Conservation (phyloP, 140 eudicot species). For the Senecio squalidus region DNA sequence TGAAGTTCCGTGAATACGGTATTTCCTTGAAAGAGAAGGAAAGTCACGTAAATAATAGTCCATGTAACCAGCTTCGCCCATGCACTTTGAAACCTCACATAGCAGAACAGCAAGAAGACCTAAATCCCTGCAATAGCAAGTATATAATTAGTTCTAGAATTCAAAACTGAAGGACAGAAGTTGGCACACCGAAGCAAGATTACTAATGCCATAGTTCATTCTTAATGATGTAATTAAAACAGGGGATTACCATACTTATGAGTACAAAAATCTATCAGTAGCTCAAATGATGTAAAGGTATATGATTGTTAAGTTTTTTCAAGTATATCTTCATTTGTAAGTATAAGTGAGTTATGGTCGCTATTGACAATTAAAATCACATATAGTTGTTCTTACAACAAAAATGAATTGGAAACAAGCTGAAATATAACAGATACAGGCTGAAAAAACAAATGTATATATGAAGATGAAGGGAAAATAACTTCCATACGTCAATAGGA, state of each 20-base stretch:
- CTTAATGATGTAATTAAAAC: background rate
- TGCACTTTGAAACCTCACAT: slow-evolving; percentile 56
- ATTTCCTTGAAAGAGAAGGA: slow-evolving; percentile 53
- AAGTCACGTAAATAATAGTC: slow-evolving; percentile 93
- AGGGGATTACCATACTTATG: no score
- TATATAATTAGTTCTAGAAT: slow-evolving; percentile 4
- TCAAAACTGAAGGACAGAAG: background rate
- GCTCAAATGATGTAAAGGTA: slow-evolving; percentile 7
- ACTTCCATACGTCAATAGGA: background rate
- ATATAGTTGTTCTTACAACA: background rate
- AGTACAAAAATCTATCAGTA: background rate
- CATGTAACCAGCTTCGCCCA: slow-evolving; percentile 63
- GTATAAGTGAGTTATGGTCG: slow-evolving; percentile 5
- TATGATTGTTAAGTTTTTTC: background rate
- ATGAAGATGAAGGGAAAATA: slow-evolving; percentile 7
- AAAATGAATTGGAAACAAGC: background rate
- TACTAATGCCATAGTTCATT: background rate
- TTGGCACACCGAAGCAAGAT: background rate
- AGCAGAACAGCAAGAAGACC: slow-evolving; percentile 62
- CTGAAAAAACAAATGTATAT: background rate
- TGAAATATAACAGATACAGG: background rate
- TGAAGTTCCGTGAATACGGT: slow-evolving; percentile 21
- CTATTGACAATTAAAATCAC: background rate
- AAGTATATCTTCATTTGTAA: background rate
- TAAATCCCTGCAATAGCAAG: slow-evolving; percentile 60